phyloP scores from a whole-genome alignment of 73 alveolate genomes.

The Symbiodinium pilosum region DNA sequence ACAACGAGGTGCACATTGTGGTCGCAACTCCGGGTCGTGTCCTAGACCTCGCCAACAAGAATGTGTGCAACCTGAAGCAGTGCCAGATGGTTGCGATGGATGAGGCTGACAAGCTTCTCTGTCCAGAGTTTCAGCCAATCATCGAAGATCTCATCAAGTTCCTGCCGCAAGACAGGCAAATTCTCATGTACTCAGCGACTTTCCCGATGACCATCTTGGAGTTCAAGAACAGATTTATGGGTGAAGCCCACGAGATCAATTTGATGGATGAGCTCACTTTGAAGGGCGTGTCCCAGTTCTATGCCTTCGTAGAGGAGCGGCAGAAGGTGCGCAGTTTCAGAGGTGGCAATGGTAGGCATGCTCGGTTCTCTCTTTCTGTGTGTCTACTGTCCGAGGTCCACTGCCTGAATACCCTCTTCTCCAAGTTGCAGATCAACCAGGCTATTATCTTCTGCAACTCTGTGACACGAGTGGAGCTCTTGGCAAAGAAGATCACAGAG shows the following conservation, averaged over 20 bases:
- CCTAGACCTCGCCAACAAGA: slow-evolving; percentile 97
- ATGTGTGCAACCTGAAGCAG: slow-evolving; percentile 60
- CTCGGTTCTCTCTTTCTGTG: not conserved
- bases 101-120: slow-evolving; percentile 99
- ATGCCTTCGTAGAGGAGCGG: slow-evolving; percentile 99
- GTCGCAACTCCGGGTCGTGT: slow-evolving; percentile 97
- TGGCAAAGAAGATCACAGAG: slow-evolving; percentile 98
- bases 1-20: slow-evolving; percentile 63
- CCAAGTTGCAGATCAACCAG: slow-evolving; percentile 96
- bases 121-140: slow-evolving; percentile 98
- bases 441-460: slow-evolving; percentile 99
- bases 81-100: slow-evolving; percentile 97
- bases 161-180: slow-evolving; percentile 97
- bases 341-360: too few relatives aligned
- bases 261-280: slow-evolving; percentile 99
- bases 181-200: slow-evolving; percentile 99
- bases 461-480: slow-evolving; percentile 98
- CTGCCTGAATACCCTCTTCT: slow-evolving; percentile 97
- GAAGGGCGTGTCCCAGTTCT: slow-evolving; percentile 99
- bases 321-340: slow-evolving; percentile 61
- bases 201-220: slow-evolving; percentile 98
- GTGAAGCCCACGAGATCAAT: slow-evolving; percentile 98
- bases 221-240: slow-evolving; percentile 98
- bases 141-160: slow-evolving; percentile 97
- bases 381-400: slow-evolving; percentile 91